Evolutionary conservation across 257 asterid genomes (phyloP).

Genomic region (Sherardia arvensis): DNA sequence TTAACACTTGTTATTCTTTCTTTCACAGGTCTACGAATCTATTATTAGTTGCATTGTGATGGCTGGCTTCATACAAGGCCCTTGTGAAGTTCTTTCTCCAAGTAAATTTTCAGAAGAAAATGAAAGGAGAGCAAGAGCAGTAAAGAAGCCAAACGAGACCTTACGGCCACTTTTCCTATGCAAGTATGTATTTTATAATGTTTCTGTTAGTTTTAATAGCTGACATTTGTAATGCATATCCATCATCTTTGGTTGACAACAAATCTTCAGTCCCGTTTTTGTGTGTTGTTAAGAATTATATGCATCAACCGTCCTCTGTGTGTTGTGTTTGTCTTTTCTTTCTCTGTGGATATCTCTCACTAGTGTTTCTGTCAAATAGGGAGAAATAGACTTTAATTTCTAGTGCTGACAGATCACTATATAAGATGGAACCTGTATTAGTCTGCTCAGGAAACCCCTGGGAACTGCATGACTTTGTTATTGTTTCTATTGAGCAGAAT

Average conservation of each 20-base stretch:
- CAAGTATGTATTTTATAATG: constrained; percentile 51
- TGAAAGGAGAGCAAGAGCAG: constrained; percentile 47
- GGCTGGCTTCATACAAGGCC: constrained; percentile 72
- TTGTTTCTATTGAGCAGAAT: background rate
- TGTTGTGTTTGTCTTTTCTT: background rate
- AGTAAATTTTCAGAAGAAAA: constrained; percentile 67
- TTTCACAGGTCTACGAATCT: constrained; percentile 76
- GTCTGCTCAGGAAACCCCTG: background rate
- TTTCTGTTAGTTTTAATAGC: background rate
- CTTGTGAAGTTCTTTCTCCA: constrained; percentile 78
- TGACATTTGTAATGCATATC: constrained; percentile 5
- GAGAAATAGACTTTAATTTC: background rate
- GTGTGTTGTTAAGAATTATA: background rate
- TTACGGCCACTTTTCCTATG: constrained; percentile 66
- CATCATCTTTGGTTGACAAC: background rate
- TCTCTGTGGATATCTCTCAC: background rate
- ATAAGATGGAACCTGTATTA: background rate
- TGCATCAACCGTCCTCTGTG: background rate
- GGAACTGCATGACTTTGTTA: background rate
- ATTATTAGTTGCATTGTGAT: constrained; percentile 37
- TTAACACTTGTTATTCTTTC: background rate
- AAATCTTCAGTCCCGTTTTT: background rate
- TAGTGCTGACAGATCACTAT: background rate
- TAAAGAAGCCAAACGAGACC: constrained; percentile 28
- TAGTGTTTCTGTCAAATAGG: background rate